Conservation (phyloP, 1,284 basidiomycete species). For the Puccinia horiana region DNA sequence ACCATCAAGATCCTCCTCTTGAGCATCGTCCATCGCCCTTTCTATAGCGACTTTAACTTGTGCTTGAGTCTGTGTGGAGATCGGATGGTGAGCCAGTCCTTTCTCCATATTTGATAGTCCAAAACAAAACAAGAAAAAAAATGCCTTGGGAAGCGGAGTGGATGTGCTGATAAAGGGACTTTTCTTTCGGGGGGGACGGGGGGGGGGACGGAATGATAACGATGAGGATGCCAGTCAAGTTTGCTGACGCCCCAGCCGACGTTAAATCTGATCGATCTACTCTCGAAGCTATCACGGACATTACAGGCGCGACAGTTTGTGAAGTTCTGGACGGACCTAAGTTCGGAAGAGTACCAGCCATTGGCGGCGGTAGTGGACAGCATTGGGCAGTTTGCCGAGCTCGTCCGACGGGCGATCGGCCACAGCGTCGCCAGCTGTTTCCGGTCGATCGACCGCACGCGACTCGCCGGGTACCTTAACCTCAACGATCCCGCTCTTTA, state of each 20-base stretch:
- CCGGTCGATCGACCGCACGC: slow-evolving; percentile 10
- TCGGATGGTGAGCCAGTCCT: slow-evolving; percentile 21
- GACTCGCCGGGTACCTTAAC: slow-evolving; percentile 24
- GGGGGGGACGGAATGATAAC: too few relatives aligned
- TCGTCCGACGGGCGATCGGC: slow-evolving; percentile 34
- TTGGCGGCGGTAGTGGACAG: slow-evolving; percentile 10
- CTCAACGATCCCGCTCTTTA: neutral
- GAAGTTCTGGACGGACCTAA: slow-evolving; percentile 21
- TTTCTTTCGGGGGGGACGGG: neutral
- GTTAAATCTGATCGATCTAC: slow-evolving; percentile 25
- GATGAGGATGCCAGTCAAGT: slow-evolving; percentile 22
- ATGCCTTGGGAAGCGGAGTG: neutral
- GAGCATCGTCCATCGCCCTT: slow-evolving; percentile 44
- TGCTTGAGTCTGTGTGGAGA: slow-evolving; percentile 45
- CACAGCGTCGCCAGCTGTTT: slow-evolving; percentile 40
- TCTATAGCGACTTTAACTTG: slow-evolving; percentile 45
- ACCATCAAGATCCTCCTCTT: slow-evolving; percentile 45
- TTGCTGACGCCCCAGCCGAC: slow-evolving; percentile 43
- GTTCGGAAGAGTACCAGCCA: slow-evolving; percentile 9
- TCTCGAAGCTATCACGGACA: slow-evolving; percentile 37
- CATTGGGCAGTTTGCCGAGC: slow-evolving; percentile 27
- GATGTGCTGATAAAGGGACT: neutral
- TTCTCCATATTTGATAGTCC: neutral
- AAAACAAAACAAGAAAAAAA: neutral
- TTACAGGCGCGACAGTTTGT: slow-evolving; percentile 27